These are phyloP conservation scores for Cucurbita pepo DNA, from an alignment of 306 rosid genomes.

Conservation along the genomic window DNA sequence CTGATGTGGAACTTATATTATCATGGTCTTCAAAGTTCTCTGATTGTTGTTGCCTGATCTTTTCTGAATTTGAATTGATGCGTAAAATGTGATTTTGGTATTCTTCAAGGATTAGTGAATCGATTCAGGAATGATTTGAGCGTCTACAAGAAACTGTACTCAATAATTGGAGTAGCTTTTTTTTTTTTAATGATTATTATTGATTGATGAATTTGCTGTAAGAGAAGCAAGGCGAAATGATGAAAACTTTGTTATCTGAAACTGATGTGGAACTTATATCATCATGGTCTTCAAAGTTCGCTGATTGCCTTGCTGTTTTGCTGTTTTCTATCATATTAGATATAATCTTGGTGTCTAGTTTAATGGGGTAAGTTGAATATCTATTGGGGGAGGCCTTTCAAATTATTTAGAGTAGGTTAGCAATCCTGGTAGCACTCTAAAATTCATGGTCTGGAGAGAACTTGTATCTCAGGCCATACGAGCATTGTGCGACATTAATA, in stretches of 20 bases:
- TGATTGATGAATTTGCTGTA: neutral
- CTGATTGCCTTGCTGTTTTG: slow-evolving; percentile 24
- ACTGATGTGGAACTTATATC: slow-evolving; percentile 15
- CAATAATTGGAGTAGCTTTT: neutral
- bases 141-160: neutral
- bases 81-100: neutral
- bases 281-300: slow-evolving; percentile 37
- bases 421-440: slow-evolving; percentile 12
- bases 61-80: neutral
- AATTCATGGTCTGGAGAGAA: slow-evolving; percentile 14
- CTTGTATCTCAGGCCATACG: slow-evolving; percentile 21
- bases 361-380: neutral
- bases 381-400: neutral
- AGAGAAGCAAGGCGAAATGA: slow-evolving; percentile 12
- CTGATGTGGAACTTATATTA: slow-evolving; percentile 16
- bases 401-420: neutral
- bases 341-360: neutral
- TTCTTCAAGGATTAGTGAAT: neutral
- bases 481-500: slow-evolving; percentile 21
- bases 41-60: slow-evolving; percentile 13
- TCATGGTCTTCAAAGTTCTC: slow-evolving; percentile 41
- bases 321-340: neutral
- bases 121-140: neutral
- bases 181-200: too few relatives aligned
- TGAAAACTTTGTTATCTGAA: slow-evolving; percentile 15